These are phyloP conservation scores for Oleoguttula mirabilis DNA, from an alignment of 495 filamentous ascomycete species.

Conservation along the genomic window DNA sequence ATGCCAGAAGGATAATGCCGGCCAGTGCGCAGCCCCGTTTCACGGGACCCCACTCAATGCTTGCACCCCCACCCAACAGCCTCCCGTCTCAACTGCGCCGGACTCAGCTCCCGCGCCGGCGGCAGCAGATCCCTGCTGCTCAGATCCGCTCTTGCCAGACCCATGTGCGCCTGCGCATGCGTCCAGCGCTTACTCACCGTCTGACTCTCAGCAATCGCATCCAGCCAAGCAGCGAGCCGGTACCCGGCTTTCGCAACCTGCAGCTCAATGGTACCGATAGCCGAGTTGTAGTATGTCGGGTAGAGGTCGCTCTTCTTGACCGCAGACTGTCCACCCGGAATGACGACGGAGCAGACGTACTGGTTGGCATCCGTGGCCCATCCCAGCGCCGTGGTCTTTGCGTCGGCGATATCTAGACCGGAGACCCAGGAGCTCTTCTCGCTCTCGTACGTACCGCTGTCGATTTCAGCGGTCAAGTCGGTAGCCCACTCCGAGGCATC, in stretches of 20 bases:
- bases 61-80: conserved; percentile 22
- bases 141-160: not conserved
- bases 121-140: conserved; percentile 3
- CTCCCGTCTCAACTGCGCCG: conserved; percentile 16
- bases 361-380: conserved; percentile 54
- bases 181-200: not conserved
- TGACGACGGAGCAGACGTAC: conserved; percentile 48
- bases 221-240: conserved; percentile 26
- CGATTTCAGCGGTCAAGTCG: conserved; percentile 39
- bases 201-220: conserved; percentile 18
- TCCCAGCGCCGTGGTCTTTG: conserved; percentile 38
- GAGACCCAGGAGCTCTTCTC: conserved; percentile 36
- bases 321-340: conserved; percentile 42
- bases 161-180: not conserved
- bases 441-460: conserved; percentile 37
- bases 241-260: conserved; percentile 51
- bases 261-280: conserved; percentile 51
- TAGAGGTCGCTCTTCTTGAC: conserved; percentile 47
- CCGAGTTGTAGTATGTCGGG: conserved; percentile 49
- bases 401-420: conserved; percentile 39
- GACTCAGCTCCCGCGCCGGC: not conserved
- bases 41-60: too few relatives aligned
- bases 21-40: too few relatives aligned
- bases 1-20: too few relatives aligned
- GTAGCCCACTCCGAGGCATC: conserved; percentile 42